Conservation (phyloP, 2,329 filamentous ascomycete species). For the Ilyonectria mors-panacis region DNA sequence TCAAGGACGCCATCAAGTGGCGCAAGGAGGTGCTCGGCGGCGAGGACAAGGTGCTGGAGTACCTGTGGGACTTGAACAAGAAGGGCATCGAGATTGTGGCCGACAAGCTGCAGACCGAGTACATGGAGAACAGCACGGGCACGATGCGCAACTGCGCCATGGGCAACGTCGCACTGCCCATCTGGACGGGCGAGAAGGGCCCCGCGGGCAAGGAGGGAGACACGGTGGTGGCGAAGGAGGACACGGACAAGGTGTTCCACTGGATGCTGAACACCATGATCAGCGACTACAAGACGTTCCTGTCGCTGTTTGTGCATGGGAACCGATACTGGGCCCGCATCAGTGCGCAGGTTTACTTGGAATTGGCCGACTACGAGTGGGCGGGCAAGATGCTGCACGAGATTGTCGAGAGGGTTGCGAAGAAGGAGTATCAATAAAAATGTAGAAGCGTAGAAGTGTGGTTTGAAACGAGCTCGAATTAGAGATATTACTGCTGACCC, state of each 20-base stretch:
- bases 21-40: slow-evolving; percentile 79
- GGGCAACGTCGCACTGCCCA: slow-evolving; percentile 81
- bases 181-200: slow-evolving; percentile 58
- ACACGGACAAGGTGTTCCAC: slow-evolving; percentile 59
- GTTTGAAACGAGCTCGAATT: not conserved
- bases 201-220: slow-evolving; percentile 48
- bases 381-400: slow-evolving; percentile 71
- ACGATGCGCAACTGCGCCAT: slow-evolving; percentile 78
- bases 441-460: not conserved
- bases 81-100: slow-evolving; percentile 75
- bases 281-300: slow-evolving; percentile 78
- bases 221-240: slow-evolving; percentile 49
- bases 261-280: slow-evolving; percentile 73
- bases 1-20: slow-evolving; percentile 81
- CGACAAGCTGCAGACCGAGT: slow-evolving; percentile 75
- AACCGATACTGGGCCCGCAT: slow-evolving; percentile 79
- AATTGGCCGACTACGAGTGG: slow-evolving; percentile 83
- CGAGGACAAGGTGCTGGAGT: slow-evolving; percentile 77
- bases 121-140: slow-evolving; percentile 76
- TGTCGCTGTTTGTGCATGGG: slow-evolving; percentile 74
- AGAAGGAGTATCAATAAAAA: slow-evolving; percentile 51
- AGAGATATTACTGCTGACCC: slow-evolving; percentile 8
- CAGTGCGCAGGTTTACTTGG: slow-evolving; percentile 89
- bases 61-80: slow-evolving; percentile 74
- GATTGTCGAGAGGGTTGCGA: slow-evolving; percentile 58